Base-by-base conservation (phyloP, 768 basidiomycete species). In the Agrocybe praecox region DNA sequence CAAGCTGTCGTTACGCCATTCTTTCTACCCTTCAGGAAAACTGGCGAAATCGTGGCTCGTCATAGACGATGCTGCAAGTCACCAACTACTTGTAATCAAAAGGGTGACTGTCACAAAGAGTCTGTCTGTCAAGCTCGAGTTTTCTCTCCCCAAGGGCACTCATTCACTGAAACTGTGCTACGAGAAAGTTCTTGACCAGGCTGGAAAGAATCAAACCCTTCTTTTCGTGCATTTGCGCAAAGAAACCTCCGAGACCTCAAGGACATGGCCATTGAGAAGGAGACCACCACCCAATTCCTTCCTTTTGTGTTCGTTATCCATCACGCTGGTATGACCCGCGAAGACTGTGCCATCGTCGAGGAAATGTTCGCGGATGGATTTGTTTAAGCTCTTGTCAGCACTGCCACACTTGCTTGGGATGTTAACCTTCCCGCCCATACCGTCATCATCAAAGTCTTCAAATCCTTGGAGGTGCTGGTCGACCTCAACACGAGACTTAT, bases 161-260 rank as follows among this genome's bases (percentile, higher is more conserved):
- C 92, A 97, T 66, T 72, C 80, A 8, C 79, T 98, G 55, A 93
- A 92, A 73, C 71, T 98, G 34, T 96, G 90, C 64, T 99, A 99
- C 77, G 96, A 98, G 72, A 99, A 98, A 76, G 90, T 98, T 2
- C 84, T 98, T 21, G 95, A 98, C 62, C 94, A 98, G 65, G 85
- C 79, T 0, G 80, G 80, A 11, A 94, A 93, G 77, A 92, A 96
- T 58, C 95, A 96, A 69, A 92, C 91, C 0, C 81, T 98, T 34
- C 95, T 98, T 12, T 99, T 99, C 66, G 97, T 99, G 0, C 97
- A 99, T 70, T 98, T 96, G 32, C 85, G 96, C 45, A 99, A 99
- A n/a, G n/a, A n/a, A n/a, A n/a, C n/a, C n/a, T n/a, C n/a, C n/a
- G n/a, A n/a, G n/a, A n/a, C n/a, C n/a, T n/a, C n/a, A n/a, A n/a